Percentiles rank a stretch among this genome's conserved stretches.
phyloP scores from a whole-genome alignment of 805 yeast genomes.

The Candida caryicola region DNA sequence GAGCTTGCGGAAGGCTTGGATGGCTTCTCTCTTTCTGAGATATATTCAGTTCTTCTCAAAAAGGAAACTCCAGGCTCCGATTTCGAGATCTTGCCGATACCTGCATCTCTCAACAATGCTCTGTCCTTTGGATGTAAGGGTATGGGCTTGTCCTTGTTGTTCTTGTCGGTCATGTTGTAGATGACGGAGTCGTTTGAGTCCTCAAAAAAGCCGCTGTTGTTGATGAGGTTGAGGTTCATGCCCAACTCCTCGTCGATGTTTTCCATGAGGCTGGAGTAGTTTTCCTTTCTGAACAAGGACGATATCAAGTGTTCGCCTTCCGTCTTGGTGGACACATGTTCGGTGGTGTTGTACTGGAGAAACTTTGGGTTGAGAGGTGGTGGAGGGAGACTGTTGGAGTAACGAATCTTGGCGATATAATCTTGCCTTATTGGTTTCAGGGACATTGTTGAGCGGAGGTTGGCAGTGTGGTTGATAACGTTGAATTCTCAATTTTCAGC shows the following conservation, averaged over 20 bases:
- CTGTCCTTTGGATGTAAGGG: slow-evolving; percentile 76
- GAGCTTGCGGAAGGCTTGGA: slow-evolving; percentile 18
- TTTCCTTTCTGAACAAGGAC: slow-evolving; percentile 70
- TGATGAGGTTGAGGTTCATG: slow-evolving; percentile 69
- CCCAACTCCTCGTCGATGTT: slow-evolving; percentile 65
- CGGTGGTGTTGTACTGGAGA: slow-evolving; percentile 50
- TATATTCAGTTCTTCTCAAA: slow-evolving; percentile 91
- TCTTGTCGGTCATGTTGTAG: slow-evolving; percentile 23
- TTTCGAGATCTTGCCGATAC: slow-evolving; percentile 42
- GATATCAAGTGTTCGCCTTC: slow-evolving; percentile 55
- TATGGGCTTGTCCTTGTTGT: slow-evolving; percentile 27
- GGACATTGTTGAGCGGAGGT: slow-evolving; percentile 20
- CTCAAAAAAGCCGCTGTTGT: slow-evolving; percentile 66
- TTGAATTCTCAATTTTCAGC: background rate
- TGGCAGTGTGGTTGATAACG: background rate
- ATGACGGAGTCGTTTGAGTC: slow-evolving; percentile 49
- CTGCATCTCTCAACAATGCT: slow-evolving; percentile 76
- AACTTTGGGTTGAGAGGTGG: slow-evolving; percentile 91
- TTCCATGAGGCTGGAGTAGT: slow-evolving; percentile 58
- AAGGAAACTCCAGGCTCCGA: slow-evolving; percentile 64
- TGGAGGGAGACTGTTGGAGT: slow-evolving; percentile 85
- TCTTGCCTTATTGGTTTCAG: slow-evolving; percentile 57
- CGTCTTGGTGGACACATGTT: slow-evolving; percentile 30
- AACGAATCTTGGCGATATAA: slow-evolving; percentile 77
- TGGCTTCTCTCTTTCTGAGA: slow-evolving; percentile 54